Base-by-base conservation (phyloP, 305 asterid genomes). In the Ruellia speciosa region DNA sequence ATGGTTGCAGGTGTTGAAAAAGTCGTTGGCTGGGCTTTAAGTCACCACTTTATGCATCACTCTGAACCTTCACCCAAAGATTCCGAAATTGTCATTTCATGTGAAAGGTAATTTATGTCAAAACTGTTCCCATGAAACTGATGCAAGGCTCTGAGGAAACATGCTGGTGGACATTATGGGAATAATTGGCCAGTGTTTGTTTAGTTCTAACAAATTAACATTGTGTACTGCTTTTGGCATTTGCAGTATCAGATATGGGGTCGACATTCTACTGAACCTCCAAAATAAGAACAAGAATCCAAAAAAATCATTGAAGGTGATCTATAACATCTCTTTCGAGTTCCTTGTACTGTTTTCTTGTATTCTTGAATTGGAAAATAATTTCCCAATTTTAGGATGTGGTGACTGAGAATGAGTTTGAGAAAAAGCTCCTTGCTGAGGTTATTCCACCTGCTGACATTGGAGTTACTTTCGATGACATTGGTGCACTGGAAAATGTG, bases 401-500 rank as follows among this genome's bases (percentile, higher is more conserved):
- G 63, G 85, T 76, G 65, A 82, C 97, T 15, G 97, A 86, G 59
- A 88, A 88, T 64, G 97, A 81, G 40, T 88, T 88, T 43, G 95
- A 88, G 87, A 88, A 86, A 69, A 86, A 74, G 73, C 89, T 88
- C n/a, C 94, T 88, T 47, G 84, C 69, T 18, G 97, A 88, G 66
- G 97, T 86, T 56, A 88, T 88, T 58, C 94, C 97, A 41, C 87
- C 97, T 24, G 75, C 72, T 63, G 97, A 88, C 20, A 86, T 88
- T 56, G 95, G 95, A 52, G 97, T 88, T 66, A 79, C 77, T 65
- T 88, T 88, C 67, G 87, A 84, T 59, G 89, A 88, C 70, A 84
- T 88, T 49, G 97, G 97, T 47, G 97, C 97, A 6, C 73, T 88
- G 75, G 95, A 88, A 64, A 84, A 85, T 64, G 95, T 88, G 66